These are phyloP conservation scores for Vishniacozyma victoriae DNA, from an alignment of 768 basidiomycete species.

Conservation along the genomic window DNA sequence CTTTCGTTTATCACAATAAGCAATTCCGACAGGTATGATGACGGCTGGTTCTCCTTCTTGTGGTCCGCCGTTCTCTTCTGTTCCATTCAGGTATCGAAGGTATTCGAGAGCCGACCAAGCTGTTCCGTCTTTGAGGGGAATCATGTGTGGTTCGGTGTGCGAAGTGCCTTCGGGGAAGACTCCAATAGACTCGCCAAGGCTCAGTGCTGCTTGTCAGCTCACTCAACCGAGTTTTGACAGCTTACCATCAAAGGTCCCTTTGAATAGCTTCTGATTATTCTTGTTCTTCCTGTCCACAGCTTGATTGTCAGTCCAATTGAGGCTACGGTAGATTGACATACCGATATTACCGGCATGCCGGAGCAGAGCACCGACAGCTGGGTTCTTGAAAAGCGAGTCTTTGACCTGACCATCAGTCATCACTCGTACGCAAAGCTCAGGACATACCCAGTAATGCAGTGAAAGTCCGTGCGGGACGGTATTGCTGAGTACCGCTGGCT, in stretches of 20 bases:
- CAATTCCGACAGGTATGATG: conserved; percentile 78
- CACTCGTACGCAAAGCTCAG: neutral
- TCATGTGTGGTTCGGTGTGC: conserved; percentile 87
- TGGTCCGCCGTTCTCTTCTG: conserved; percentile 32
- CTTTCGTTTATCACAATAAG: conserved; percentile 92
- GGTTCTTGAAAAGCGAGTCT: conserved; percentile 79
- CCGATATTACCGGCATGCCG: conserved; percentile 85
- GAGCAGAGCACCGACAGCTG: conserved; percentile 65
- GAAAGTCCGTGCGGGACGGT: conserved; percentile 75
- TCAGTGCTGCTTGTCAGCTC: conserved; percentile 52
- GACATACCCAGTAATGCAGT: conserved; percentile 57
- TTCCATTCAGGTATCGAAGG: conserved; percentile 59
- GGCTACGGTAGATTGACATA: conserved; percentile 10
- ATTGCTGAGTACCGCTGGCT: conserved; percentile 54
- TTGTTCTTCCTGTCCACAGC: conserved; percentile 92
- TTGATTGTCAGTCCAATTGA: neutral
- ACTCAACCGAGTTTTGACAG: neutral
- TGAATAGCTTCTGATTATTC: conserved; percentile 81
- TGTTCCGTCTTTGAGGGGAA: conserved; percentile 81
- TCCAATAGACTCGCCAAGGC: conserved; percentile 74
- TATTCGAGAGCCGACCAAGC: conserved; percentile 95
- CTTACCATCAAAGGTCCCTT: conserved; percentile 69
- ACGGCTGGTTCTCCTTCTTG: conserved; percentile 53
- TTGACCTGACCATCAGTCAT: conserved; percentile 65
- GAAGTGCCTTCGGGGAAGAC: conserved; percentile 57